Base-by-base conservation (phyloP, 2,329 filamentous ascomycete species). In the Ascochyta clinopodiicola region DNA sequence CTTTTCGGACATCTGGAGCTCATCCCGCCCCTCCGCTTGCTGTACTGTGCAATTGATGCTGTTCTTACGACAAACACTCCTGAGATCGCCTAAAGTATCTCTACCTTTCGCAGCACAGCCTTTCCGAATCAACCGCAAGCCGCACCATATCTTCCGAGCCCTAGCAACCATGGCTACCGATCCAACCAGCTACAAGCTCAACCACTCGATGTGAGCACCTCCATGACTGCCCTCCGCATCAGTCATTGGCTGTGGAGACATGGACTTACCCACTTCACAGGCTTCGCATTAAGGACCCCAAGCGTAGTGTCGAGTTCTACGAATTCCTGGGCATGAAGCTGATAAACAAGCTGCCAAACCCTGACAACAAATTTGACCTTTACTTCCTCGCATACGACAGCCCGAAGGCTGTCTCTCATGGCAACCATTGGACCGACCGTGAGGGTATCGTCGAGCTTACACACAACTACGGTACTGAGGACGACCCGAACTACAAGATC, bases 311-410 rank as follows among this genome's bases (percentile, higher is more conserved):
- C 77, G 90, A 94, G 66, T 99, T 96, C 79, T 99, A 98, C 78
- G 88, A 96, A 74, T 90, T 92, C 76, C 85, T 99, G 17, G 95
- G 95, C 67, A 87, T 98, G 84, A 92, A 83, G 72, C 78, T 92
- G 60, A 84, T 98, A 76, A 87, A 91, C 71, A 90, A 93, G 78
- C 82, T 95, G 42, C 81, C 89, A 60, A 90, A 92, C 71, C 90
- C 93, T 13, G 92, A 96, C 57, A 86, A 86, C 76, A 96, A 96
- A 73, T 98, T 98, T 77, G 91, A 95, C 69, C 86, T 97, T 25
- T 98, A 98, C 82, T 98, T 98, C 80, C 83, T 99, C 57, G 92
- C 88, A 56, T 98, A 96, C 79, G 89, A 96, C 73, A 85, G 86
- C 29, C 86, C 91, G 9, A 81, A 84, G 34, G 89, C 94, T 13